Percentiles rank a stretch among this genome's conserved stretches.
Conservation (phyloP, 495 filamentous ascomycete species). For the Aspergillus kassunensis region DNA sequence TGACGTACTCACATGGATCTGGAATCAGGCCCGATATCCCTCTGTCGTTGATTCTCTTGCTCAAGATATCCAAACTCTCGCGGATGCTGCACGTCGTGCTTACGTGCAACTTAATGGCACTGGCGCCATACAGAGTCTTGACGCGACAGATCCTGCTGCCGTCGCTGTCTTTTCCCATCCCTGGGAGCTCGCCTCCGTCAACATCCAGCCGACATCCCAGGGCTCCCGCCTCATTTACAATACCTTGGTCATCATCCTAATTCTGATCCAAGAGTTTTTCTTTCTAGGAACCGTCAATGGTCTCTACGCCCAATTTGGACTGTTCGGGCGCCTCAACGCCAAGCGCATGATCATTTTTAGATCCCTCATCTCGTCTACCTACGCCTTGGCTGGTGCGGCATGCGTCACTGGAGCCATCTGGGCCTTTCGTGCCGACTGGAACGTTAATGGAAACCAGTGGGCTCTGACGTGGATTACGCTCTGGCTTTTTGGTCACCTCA, state of each 20-base stretch:
- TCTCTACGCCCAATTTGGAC: conserved; percentile 39
- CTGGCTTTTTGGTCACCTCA: conserved; percentile 51
- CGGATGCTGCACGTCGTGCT: conserved; percentile 29
- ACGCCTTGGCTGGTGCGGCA: conserved; percentile 44
- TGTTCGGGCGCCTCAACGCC: conserved; percentile 34
- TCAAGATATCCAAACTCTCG: conserved; percentile 25
- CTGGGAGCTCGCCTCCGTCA: conserved; percentile 32
- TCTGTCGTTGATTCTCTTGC: conserved; percentile 36
- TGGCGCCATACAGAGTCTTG: conserved; percentile 21
- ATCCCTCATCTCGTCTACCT: conserved; percentile 32
- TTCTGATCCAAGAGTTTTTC: conserved; percentile 53
- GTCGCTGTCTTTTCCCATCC: conserved; percentile 39
- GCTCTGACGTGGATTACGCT: conserved; percentile 42
- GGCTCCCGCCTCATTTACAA: conserved; percentile 51
- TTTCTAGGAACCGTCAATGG: conserved; percentile 42
- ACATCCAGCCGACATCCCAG: conserved; percentile 46
- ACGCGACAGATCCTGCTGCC: conserved; percentile 27
- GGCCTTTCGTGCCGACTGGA: conserved; percentile 47
- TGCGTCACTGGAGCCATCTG: conserved; percentile 45
- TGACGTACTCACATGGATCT: conserved; percentile 41
- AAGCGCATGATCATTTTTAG: conserved; percentile 43
- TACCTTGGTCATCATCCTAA: conserved; percentile 45
- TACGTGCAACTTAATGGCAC: conserved; percentile 33
- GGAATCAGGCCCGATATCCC: conserved; percentile 51
- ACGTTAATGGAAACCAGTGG: conserved; percentile 45